Base-by-base conservation (phyloP, 495 filamentous ascomycete species). In the Aspergillus kassunensis region DNA sequence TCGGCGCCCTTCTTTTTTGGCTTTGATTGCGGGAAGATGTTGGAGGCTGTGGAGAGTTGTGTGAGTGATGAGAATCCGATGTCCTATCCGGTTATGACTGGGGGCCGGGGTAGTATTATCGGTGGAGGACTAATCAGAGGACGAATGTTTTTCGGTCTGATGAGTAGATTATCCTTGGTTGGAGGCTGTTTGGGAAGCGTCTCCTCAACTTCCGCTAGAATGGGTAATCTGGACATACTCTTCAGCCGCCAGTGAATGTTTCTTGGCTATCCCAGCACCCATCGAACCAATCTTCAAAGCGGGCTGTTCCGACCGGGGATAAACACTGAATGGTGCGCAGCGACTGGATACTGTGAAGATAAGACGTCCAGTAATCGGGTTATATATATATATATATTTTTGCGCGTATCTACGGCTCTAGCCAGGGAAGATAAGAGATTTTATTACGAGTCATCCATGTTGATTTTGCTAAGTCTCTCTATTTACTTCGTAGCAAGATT, bases 301-400 rank as follows among this genome's bases (percentile, higher is more conserved):
- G 1, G 12, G 11, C 44, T 13, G 16, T 33, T 13, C 19, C 18
- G 18, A 21, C 44, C 30, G n/a, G 30, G 18, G 18, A 36, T 37
- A 37, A 47, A 24, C n/a, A 21, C 30, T 13, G 37, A 19, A 23
- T 41, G 24, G 21, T 42, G 25, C 21, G 24, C 41, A 1, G n/a
- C 35, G 6, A 8, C 12, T 15, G 48, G 48, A 23, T 51, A 51
- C n/a, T n/a, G n/a, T n/a, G n/a, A n/a, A n/a, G n/a, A n/a, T n/a
- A n/a, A n/a, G n/a, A n/a, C n/a, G n/a, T n/a, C n/a, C n/a, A n/a
- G n/a, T n/a, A n/a, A n/a, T n/a, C n/a, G n/a, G n/a, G n/a, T n/a
- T n/a, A n/a, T n/a, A n/a, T n/a, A n/a, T n/a, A n/a, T n/a, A n/a
- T n/a, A n/a, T n/a, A n/a, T n/a, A n/a, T n/a, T n/a, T n/a, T n/a